Base-by-base conservation (phyloP, 345 rosid genomes). In the Leavenworthia alabamica region DNA sequence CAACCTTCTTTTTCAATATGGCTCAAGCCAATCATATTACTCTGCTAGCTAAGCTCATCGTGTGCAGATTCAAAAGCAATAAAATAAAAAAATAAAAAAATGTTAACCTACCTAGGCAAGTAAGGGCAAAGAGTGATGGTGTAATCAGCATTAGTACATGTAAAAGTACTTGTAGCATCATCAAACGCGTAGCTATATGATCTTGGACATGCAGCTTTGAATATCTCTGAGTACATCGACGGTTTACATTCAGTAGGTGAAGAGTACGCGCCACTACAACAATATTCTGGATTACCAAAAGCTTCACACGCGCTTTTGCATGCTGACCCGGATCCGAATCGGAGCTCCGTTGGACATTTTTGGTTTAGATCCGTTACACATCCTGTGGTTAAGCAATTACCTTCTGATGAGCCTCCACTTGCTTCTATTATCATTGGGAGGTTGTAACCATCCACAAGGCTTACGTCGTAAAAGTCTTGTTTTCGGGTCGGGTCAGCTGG, bases 171-270 rank as follows among this genome's bases (percentile, higher is more conserved):
- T 0, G 91, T 67, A 1, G 82, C 75, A 5, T 87, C 95, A 35
- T 87, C 95, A 3, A 82, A 87, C 6, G 91, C 91, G 35, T 84
- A 87, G 77, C 95, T 87, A 66, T 87, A 87, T 3, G 91, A 83
- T 55, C 55, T 76, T 0, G 90, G 95, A 44, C 95, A 87, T 0
- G 83, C 85, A 0, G 79, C 32, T 75, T 87, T 87, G 53, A 87
- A 87, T 39, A 74, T 77, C 65, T 65, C 78, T 5, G 95, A 78
- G 53, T 81, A 87, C 16, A 80, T 69, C 0, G 89, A 79, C 20
- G 95, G 86, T 64, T 78, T 81, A 64, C 95, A 87, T 1, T 78
- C 77, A 9, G 56, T 72, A 0, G 90, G 89, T 57, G 90, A 67
- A 12, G 67, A 78, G 45, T 66, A 87, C 64, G 78, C 76, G 32